phyloP scores from a whole-genome alignment of 2,329 filamentous ascomycete species.

The Arthroderma sp. region DNA sequence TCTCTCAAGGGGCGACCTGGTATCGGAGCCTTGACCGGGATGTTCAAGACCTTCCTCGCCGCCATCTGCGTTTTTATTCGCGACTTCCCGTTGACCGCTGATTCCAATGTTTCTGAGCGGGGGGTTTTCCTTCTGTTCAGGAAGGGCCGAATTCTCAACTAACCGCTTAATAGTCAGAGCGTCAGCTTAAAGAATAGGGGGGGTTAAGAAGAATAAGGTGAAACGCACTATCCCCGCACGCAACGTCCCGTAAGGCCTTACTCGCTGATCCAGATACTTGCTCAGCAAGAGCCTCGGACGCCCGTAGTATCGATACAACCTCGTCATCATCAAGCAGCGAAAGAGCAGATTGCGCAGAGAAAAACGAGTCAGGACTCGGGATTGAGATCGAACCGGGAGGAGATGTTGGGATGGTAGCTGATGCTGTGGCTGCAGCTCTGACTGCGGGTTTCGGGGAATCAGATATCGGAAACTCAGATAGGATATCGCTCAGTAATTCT shows the following conservation, averaged over 20 bases:
- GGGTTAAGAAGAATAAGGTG: too few species aligned
- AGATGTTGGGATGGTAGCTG: too few species aligned
- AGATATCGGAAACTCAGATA: neutral
- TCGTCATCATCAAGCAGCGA: too few species aligned
- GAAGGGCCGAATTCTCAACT: slow-evolving; percentile 40
- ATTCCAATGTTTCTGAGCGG: slow-evolving; percentile 19
- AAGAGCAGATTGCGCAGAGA: slow-evolving; percentile 30
- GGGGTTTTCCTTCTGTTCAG: slow-evolving; percentile 22
- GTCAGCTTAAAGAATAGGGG: slow-evolving; percentile 37
- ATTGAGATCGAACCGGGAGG: too few species aligned
- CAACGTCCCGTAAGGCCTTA: too few species aligned
- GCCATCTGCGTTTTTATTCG: slow-evolving; percentile 8
- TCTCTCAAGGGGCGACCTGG: slow-evolving; percentile 54
- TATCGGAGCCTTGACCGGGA: slow-evolving; percentile 2
- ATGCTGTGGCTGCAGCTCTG: too few species aligned
- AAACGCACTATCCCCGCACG: too few species aligned
- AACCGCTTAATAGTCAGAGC: slow-evolving; percentile 42
- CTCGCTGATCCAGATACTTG: too few species aligned
- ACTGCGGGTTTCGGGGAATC: too few species aligned
- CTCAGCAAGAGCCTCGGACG: too few species aligned
- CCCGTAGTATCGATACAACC: too few species aligned
- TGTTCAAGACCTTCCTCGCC: slow-evolving; percentile 5
- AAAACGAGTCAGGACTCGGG: slow-evolving; percentile 4
- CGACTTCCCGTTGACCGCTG: slow-evolving; percentile 6
- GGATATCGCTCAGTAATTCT: slow-evolving; percentile 33